Percentiles rank a stretch among this genome's conserved stretches.
Conservation (phyloP, 2,329 filamentous ascomycete genomes). For the Talaromyces sp. region DNA sequence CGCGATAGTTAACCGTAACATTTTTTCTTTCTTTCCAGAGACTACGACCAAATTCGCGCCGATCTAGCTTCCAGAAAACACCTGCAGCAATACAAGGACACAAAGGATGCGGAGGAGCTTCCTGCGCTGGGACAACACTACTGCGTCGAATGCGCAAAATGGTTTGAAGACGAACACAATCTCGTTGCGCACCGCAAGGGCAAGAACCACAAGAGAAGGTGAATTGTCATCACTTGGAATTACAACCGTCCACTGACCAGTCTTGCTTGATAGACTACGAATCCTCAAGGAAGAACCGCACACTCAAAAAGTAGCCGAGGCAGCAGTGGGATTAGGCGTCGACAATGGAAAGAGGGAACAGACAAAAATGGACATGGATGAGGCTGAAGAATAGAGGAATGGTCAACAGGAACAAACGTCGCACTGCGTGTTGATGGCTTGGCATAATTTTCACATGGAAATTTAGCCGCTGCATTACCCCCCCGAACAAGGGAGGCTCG, state of each 20-base stretch:
- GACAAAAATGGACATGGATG: constrained; percentile 39
- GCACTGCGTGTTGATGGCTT: not conserved
- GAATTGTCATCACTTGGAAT: constrained; percentile 1
- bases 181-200: constrained; percentile 71
- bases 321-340: constrained; percentile 65
- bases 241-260: not conserved
- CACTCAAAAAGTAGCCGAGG: constrained; percentile 79
- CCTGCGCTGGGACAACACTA: constrained; percentile 82
- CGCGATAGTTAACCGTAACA: not conserved
- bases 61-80: constrained; percentile 77
- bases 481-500: not conserved
- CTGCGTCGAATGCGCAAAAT: constrained; percentile 91
- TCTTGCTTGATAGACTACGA: constrained; percentile 57
- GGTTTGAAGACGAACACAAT: constrained; percentile 82
- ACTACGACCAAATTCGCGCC: constrained; percentile 85
- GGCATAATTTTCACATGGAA: not conserved
- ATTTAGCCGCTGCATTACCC: not conserved
- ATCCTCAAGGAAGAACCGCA: constrained; percentile 79
- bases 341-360: constrained; percentile 55
- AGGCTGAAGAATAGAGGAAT: constrained; percentile 13
- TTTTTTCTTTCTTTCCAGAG: constrained; percentile 52
- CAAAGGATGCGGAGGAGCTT: constrained; percentile 78
- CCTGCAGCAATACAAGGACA: constrained; percentile 69
- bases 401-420: not conserved
- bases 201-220: constrained; percentile 93